Percentiles rank a stretch among this genome's conserved stretches.
These are phyloP conservation scores for Claviceps citrina DNA, from an alignment of 2,329 filamentous ascomycete species.

Conservation along the genomic window DNA sequence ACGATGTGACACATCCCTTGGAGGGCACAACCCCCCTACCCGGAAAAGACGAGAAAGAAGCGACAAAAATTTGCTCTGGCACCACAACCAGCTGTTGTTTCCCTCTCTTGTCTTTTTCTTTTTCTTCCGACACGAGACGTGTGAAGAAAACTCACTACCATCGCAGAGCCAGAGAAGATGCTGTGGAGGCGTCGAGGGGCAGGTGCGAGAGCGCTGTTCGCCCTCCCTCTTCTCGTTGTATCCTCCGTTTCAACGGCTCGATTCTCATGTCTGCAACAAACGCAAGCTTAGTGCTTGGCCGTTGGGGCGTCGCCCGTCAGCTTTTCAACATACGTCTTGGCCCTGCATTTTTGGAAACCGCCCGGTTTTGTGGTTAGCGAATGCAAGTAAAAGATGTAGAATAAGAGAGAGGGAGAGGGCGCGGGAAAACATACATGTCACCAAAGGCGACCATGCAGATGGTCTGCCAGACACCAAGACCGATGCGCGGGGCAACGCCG, in stretches of 20 bases:
- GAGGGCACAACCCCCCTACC: too few relatives aligned
- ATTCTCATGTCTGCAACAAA: slow-evolving; percentile 8
- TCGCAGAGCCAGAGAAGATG: too few relatives aligned
- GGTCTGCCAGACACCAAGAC: slow-evolving; percentile 95
- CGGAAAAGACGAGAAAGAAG: too few relatives aligned
- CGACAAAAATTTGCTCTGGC: too few relatives aligned
- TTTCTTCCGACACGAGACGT: too few relatives aligned
- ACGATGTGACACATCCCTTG: too few relatives aligned
- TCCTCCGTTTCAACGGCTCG: too few relatives aligned
- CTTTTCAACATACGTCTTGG: slow-evolving; percentile 52
- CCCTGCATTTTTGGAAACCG: slow-evolving; percentile 33
- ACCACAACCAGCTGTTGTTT: too few relatives aligned
- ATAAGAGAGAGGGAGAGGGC: slow-evolving; percentile 3
- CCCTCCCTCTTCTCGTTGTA: not conserved
- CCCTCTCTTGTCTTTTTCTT: too few relatives aligned
- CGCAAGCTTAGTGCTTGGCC: slow-evolving; percentile 47
- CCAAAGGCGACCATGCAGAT: slow-evolving; percentile 99
- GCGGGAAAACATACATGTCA: slow-evolving; percentile 60
- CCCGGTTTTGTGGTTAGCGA: not conserved
- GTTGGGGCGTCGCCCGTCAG: slow-evolving; percentile 48
- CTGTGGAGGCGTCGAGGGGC: too few relatives aligned
- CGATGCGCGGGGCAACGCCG: slow-evolving; percentile 85
- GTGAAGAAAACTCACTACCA: too few relatives aligned
- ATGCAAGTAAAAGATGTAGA: not conserved
- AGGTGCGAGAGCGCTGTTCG: too few relatives aligned